Percentiles rank a stretch among this genome's conserved stretches.
phyloP scores from a whole-genome alignment of 345 rosid species.

The Eutrema heterophyllum region DNA sequence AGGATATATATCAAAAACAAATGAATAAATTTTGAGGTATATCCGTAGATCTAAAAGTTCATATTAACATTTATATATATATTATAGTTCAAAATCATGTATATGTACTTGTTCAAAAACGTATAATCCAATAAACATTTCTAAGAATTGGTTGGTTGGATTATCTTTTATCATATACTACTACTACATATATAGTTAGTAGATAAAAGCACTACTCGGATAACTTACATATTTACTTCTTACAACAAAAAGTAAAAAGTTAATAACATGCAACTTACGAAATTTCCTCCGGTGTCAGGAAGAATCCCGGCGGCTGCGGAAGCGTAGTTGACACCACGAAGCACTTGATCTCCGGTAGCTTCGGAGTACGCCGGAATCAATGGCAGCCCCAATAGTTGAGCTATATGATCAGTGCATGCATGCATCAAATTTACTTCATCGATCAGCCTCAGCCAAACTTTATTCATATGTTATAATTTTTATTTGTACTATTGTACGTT shows the following conservation, averaged over 20 bases:
- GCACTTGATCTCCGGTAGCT: conserved; percentile 71
- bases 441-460: background rate
- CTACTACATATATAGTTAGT: background rate
- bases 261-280: conserved; percentile 41
- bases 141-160: background rate
- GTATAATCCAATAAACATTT: background rate
- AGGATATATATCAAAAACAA: background rate
- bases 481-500: background rate
- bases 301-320: conserved; percentile 98
- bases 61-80: background rate
- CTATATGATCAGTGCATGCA: conserved; percentile 39
- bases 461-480: background rate
- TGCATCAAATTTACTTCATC: conserved; percentile 2
- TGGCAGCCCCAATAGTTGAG: conserved; percentile 75
- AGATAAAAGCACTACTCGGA: background rate
- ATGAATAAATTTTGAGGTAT: background rate
- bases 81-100: background rate
- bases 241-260: background rate
- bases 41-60: background rate
- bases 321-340: conserved; percentile 89
- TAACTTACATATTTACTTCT: background rate
- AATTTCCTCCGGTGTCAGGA: conserved; percentile 82
- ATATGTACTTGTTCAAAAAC: background rate
- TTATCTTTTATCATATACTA: background rate
- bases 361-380: conserved; percentile 76